Conservation (phyloP, 495 filamentous ascomycete genomes). For the Neurospora sublineolata region DNA sequence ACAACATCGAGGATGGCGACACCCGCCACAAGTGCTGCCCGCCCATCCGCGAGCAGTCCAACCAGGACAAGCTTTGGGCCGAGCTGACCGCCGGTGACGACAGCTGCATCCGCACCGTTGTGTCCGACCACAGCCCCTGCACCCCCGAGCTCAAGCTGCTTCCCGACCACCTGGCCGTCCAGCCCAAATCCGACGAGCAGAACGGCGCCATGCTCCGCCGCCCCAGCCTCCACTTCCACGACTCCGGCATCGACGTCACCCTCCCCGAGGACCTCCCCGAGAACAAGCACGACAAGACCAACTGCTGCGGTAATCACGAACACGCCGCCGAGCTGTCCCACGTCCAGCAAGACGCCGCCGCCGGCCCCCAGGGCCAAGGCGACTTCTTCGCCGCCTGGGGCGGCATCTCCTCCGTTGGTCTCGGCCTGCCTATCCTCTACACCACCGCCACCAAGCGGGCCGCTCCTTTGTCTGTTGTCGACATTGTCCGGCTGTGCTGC, state of each 20-base stretch:
- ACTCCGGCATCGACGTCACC: conserved; percentile 38
- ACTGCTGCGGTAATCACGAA: neutral
- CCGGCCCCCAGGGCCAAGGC: conserved; percentile 29
- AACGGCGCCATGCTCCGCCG: conserved; percentile 14
- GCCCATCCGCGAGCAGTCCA: conserved; percentile 72
- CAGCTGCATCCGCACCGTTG: conserved; percentile 81
- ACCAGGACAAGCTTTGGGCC: conserved; percentile 83
- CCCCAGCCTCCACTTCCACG: conserved; percentile 20
- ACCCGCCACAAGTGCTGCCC: conserved; percentile 97
- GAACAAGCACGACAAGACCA: neutral
- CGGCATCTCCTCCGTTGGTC: conserved; percentile 84
- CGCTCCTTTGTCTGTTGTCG: conserved; percentile 44
- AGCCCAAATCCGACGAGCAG: conserved; percentile 6
- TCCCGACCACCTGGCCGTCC: conserved; percentile 45
- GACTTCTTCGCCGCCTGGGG: conserved; percentile 97
- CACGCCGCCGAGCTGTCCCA: neutral
- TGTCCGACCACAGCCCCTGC: conserved; percentile 95
- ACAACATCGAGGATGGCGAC: conserved; percentile 78
- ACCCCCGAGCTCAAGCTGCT: conserved; percentile 89
- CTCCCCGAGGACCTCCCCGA: conserved; percentile 16
- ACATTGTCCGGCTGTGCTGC: conserved; percentile 76
- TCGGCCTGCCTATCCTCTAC: conserved; percentile 86
- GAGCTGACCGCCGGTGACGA: conserved; percentile 54
- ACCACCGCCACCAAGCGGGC: conserved; percentile 56
- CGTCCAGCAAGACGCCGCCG: neutral